phyloP scores from a whole-genome alignment of 164 flowering plant genomes.

The Piper longum region DNA sequence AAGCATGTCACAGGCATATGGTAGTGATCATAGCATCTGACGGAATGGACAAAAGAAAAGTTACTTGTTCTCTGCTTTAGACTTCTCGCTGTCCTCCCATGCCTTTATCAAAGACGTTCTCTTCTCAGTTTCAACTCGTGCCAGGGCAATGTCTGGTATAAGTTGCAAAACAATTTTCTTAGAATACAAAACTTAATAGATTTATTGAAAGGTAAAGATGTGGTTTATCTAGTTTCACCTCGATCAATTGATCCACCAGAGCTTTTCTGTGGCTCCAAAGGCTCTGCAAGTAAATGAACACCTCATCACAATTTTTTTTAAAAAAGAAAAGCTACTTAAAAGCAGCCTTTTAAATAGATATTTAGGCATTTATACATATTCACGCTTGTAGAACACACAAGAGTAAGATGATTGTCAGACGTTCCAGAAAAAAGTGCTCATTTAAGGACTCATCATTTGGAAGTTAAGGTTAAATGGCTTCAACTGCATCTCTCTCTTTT shows the following conservation, averaged over 20 bases:
- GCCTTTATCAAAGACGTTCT: conserved; percentile 65
- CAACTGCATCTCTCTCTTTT: no score
- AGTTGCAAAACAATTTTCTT: background rate
- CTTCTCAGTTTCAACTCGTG: conserved; percentile 60
- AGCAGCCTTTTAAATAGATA: background rate
- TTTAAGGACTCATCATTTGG: no score
- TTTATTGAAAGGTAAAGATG: background rate
- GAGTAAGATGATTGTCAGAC: no score
- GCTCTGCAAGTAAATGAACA: conserved; percentile 22
- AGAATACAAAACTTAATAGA: background rate
- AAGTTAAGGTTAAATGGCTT: no score
- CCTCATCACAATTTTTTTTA: background rate
- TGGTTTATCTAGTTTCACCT: conserved; percentile 23
- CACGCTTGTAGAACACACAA: no score
- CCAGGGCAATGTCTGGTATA: conserved; percentile 54
- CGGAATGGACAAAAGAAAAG: background rate
- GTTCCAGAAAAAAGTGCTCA: no score
- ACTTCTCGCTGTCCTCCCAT: conserved; percentile 88
- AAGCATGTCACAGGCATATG: background rate
- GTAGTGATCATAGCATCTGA: background rate
- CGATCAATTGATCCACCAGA: conserved; percentile 51
- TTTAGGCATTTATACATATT: no score
- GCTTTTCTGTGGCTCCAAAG: conserved; percentile 28
- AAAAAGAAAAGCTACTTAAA: background rate
- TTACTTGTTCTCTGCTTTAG: conserved; percentile 79